phyloP scores from a whole-genome alignment of 768 basidiomycete species.

The Pleurotus pulmonarius region DNA sequence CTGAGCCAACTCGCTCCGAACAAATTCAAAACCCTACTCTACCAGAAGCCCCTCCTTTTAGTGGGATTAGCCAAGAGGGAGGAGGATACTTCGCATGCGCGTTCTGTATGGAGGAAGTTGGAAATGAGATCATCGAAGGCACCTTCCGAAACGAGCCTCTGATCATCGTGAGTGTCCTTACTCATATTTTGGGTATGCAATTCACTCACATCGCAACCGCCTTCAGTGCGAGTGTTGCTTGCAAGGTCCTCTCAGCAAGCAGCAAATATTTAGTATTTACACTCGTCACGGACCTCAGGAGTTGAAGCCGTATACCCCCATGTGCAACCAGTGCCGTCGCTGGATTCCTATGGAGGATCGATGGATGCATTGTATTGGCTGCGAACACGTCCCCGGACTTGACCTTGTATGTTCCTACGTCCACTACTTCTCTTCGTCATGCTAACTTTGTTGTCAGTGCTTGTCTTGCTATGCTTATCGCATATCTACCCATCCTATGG shows the following conservation, averaged over 20 bases:
- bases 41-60: not conserved
- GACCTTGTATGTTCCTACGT: not conserved
- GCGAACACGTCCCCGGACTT: not conserved
- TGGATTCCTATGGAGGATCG: not conserved
- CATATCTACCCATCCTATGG: not conserved
- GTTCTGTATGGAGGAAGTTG: conserved; percentile 1
- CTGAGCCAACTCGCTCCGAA: not conserved
- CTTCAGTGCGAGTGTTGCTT: not conserved
- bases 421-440: not conserved
- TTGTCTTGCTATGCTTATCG: not conserved
- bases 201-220: not conserved
- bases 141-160: not conserved
- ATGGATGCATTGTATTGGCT: conserved; percentile 7
- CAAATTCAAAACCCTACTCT: no score
- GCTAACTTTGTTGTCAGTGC: not conserved
- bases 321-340: not conserved
- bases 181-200: not conserved
- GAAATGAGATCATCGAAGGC: not conserved
- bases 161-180: not conserved
- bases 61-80: no score
- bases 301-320: not conserved
- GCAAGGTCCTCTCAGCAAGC: not conserved
- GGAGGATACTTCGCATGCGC: not conserved
- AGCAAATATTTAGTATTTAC: not conserved
- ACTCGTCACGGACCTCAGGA: not conserved